Evolutionary conservation across 495 filamentous ascomycete genomes (phyloP), one percentile per base, ranked within the genome.

Genomic region (Lasiosphaeris hirsuta): DNA sequence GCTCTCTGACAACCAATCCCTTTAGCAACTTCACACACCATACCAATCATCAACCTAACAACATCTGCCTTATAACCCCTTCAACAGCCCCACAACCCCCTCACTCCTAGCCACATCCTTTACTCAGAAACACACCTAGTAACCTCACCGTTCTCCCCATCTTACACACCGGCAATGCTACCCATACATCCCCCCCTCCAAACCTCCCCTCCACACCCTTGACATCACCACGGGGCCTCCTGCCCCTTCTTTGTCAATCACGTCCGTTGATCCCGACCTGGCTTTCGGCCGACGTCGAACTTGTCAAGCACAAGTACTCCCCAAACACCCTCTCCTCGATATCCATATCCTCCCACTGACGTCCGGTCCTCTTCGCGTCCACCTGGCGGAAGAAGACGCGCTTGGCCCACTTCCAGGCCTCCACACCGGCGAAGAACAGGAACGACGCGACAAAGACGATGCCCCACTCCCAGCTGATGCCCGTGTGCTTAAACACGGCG

Each of bases 391-490:
- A 60, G 14, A 54, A 71, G 0, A 68, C 61, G 1, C 87, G 72
- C 72, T 90, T 90, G 2, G 60, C 68, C 59, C 75, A 80, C 70
- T 89, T 89, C 85, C 84, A 90, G 15, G 70, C 71, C 71, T 87
- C 87, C 39, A 87, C 74, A 39, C 84, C 81, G 0, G 65, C 62
- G 30, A 90, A 76, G 61, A 86, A 90, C 11, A 87, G 61, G 35
- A 81, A 67, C 2, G 80, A 79, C 10, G 80, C 81, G 6, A 78
- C 79, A 41, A 86, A 69, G 0, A 82, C 83, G 15, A 86, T 65
- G 7, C 76, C 83, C 88, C 88, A 90, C 65, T 90, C 87, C 88
- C 87, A 90, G 43, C 60, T 75, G 42, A 92, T 90, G 4, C 78
- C 79, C 3, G 73, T 78, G 59, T 92, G 88, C 67, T 88, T 90